These are phyloP conservation scores for Podila epicladia DNA, from an alignment of 192 early-diverging fungal species.

Conservation along the genomic window DNA sequence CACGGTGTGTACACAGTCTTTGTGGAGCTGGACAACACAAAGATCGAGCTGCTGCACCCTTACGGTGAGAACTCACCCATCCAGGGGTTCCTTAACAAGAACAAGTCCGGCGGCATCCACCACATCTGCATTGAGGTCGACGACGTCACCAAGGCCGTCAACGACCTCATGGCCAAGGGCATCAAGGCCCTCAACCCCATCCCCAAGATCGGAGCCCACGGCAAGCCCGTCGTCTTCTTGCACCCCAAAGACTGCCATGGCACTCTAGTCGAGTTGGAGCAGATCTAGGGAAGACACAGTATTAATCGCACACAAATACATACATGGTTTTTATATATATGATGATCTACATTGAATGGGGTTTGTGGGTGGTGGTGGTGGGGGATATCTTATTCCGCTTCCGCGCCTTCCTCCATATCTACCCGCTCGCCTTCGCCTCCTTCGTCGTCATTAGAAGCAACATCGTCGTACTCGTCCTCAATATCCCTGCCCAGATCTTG, in stretches of 20 bases:
- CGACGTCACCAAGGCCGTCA: conserved; percentile 73
- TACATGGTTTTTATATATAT: not conserved
- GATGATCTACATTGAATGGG: too few relatives aligned
- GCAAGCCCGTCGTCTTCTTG: conserved; percentile 81
- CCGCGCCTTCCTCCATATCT: too few relatives aligned
- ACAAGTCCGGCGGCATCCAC: conserved; percentile 84
- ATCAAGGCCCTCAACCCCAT: conserved; percentile 72
- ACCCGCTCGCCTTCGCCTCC: too few relatives aligned
- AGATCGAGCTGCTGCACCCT: conserved; percentile 84
- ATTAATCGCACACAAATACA: not conserved
- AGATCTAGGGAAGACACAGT: conserved; percentile 32
- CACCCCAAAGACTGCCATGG: conserved; percentile 89
- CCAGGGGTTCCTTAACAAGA: conserved; percentile 80
- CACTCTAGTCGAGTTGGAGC: conserved; percentile 80
- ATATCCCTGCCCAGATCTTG: not conserved
- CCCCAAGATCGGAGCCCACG: conserved; percentile 87
- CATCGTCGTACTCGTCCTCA: conserved; percentile 4
- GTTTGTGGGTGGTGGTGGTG: too few relatives aligned
- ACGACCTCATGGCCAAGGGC: conserved; percentile 68
- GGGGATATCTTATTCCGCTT: too few relatives aligned
- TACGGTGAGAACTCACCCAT: conserved; percentile 82
- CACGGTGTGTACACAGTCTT: conserved; percentile 91
- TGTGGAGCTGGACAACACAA: conserved; percentile 87
- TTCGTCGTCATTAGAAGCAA: too few relatives aligned
- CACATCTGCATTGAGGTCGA: conserved; percentile 85